phyloP scores from a whole-genome alignment of 345 rosid genomes.

The Citrus australasica region DNA sequence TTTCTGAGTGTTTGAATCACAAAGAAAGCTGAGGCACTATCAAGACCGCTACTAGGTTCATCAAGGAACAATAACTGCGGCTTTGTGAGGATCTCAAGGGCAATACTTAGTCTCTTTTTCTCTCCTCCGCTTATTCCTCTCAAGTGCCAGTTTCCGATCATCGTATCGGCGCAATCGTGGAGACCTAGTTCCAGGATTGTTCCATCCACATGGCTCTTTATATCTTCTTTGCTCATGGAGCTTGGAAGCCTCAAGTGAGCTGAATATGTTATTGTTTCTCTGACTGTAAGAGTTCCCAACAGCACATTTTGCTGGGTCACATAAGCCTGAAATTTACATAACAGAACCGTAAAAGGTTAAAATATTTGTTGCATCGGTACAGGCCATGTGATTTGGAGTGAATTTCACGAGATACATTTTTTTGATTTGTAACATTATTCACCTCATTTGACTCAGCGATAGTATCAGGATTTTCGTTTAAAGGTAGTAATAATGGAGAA shows the following conservation, averaged over 20 bases:
- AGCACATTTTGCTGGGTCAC: conserved; percentile 74
- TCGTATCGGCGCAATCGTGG: conserved; percentile 56
- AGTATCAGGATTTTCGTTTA: too few relatives aligned
- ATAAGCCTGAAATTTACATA: conserved; percentile 47
- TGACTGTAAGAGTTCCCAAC: conserved; percentile 64
- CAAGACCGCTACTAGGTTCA: conserved; percentile 77
- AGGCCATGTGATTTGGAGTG: too few relatives aligned
- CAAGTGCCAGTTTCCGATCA: conserved; percentile 70
- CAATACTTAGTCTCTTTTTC: conserved; percentile 69
- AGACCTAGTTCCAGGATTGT: conserved; percentile 64
- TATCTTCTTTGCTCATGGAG: conserved; percentile 39
- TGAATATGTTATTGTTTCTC: conserved; percentile 65
- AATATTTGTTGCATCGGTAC: not conserved
- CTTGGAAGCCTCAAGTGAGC: conserved; percentile 65
- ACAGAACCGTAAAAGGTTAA: not conserved
- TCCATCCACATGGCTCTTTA: conserved; percentile 43
- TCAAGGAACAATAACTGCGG: conserved; percentile 63
- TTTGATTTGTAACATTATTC: too few relatives aligned
- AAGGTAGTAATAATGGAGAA: too few relatives aligned
- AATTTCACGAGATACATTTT: too few relatives aligned
- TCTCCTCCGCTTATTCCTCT: conserved; percentile 86
- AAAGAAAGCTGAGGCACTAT: conserved; percentile 75
- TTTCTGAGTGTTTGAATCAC: conserved; percentile 56
- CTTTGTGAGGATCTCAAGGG: conserved; percentile 64
- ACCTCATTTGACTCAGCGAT: too few relatives aligned